A percentile compares a stretch with the other conserved stretches of the same genome.
Conservation (phyloP, 2,329 filamentous ascomycete species). For the Calonectria pteridis region DNA sequence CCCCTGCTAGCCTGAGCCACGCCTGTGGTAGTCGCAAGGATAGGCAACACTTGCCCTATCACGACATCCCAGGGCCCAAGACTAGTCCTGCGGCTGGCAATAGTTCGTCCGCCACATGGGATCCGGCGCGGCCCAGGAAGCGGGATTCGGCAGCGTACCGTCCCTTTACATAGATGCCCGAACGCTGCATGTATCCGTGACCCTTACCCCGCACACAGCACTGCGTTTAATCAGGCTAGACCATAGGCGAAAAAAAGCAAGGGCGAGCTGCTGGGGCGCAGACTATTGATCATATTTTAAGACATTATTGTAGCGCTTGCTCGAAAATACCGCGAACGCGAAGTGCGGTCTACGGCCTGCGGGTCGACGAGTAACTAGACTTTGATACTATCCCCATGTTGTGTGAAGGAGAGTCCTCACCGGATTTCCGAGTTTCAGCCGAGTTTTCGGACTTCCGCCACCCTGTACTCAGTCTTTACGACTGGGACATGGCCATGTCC, state of each 20-base stretch:
- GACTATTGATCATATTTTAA: too few relatives aligned
- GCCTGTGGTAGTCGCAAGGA: not conserved
- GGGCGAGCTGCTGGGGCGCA: not conserved
- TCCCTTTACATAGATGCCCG: not conserved
- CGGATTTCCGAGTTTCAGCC: too few relatives aligned
- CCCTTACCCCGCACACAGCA: not conserved
- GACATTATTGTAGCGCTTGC: too few relatives aligned
- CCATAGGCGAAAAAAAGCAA: not conserved
- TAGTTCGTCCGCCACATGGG: not conserved
- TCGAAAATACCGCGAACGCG: too few relatives aligned
- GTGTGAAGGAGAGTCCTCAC: too few relatives aligned
- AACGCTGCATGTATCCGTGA: not conserved
- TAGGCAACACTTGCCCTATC: not conserved
- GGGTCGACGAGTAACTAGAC: too few relatives aligned
- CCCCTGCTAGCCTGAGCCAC: not conserved
- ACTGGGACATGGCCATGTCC: too few relatives aligned
- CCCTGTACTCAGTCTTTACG: too few relatives aligned
- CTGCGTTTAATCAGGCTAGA: not conserved
- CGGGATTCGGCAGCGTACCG: not conserved
- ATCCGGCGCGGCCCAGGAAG: not conserved
- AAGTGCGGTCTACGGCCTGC: too few relatives aligned
- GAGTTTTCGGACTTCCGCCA: too few relatives aligned
- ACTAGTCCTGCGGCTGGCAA: not conserved
- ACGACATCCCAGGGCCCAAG: not conserved
- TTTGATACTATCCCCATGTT: too few relatives aligned